Evolutionary conservation across 2,329 filamentous ascomycete species (phyloP), one percentile per base, ranked within the genome.

Genomic region (Epichloe baconii): DNA sequence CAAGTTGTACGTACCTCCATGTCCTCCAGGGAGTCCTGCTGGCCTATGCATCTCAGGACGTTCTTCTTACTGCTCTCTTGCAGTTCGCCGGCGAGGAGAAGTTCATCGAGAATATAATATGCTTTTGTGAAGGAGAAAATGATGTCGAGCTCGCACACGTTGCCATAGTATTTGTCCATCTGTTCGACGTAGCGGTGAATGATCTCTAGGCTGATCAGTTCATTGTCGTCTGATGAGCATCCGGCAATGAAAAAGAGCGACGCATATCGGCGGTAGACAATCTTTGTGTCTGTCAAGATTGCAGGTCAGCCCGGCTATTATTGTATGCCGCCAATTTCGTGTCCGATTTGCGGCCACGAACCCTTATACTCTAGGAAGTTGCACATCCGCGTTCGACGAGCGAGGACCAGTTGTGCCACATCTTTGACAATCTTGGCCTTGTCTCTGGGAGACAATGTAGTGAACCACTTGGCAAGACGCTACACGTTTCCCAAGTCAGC

Each of bases 351-450:
- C 15, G 17, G 19, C 14, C 17, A 56, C 66, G 47, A 60, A 94
- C 91, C 91, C 82, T 98, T 98, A 72, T 98, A 98, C 68, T 98
- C 93, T 54, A 98, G 80, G 71, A 98, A 98, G 73, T 98, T 98
- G 80, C 93, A 98, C 93, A 98, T 98, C 68, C 93, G 88, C 54
- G 93, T 97, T 64, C 93, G 82, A 60, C 93, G 82, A 56, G 93
- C 93, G 59, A 98, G 83, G 60, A 98, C 93, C 47, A 97, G 86
- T 72, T 97, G 93, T 55, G 93, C 89, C 63, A 98, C 93, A 77
- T 98, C 93, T 72, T 98, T 98, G 78, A 98, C 91, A 67, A 98
- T 97, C 79, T 98, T 98, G 71, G 91, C 93, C 76, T 98, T 98
- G 66, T 98, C 93, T 72, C 86, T 96, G 57, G 93, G 93, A 37